These are phyloP conservation scores for Hymenoscyphus linearis DNA, from an alignment of 2,329 filamentous ascomycete species.

Conservation along the genomic window DNA sequence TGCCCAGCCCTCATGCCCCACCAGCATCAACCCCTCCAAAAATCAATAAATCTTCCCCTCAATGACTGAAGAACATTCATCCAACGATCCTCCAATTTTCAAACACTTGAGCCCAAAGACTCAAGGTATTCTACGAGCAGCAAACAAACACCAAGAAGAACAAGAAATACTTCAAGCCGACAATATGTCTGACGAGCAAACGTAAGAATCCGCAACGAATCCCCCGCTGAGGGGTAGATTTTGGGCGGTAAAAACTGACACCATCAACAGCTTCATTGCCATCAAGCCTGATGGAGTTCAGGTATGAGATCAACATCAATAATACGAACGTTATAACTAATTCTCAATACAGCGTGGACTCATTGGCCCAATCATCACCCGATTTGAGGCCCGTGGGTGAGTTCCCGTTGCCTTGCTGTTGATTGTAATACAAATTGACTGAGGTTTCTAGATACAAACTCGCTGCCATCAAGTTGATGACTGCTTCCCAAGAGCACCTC, in stretches of 20 bases:
- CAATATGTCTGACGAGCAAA: conserved; percentile 78
- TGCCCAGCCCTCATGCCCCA: conserved; percentile 12
- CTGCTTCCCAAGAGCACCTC: conserved; percentile 88
- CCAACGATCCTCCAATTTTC: conserved; percentile 39
- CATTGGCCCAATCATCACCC: conserved; percentile 92
- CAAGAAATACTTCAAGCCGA: conserved; percentile 32
- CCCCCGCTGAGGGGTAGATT: background rate
- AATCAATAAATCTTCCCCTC: conserved; percentile 9
- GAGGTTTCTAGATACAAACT: conserved; percentile 77
- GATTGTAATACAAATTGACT: conserved; percentile 3
- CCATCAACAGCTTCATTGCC: conserved; percentile 82
- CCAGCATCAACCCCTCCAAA: conserved; percentile 20
- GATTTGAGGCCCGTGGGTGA: conserved; percentile 94
- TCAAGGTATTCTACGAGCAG: conserved; percentile 37
- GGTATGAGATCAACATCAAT: conserved; percentile 52
- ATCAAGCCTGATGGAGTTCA: conserved; percentile 99
- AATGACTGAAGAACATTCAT: conserved; percentile 23
- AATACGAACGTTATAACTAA: conserved; percentile 12
- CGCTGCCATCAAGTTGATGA: conserved; percentile 90
- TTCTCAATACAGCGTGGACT: conserved; percentile 72
- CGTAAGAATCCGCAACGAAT: conserved; percentile 45
- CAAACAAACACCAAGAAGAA: conserved; percentile 32
- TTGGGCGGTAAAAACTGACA: conserved; percentile 30
- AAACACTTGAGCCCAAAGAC: conserved; percentile 43
- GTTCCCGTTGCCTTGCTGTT: conserved; percentile 29